phyloP scores from a whole-genome alignment of 2,329 filamentous ascomycete genomes.

The Akanthomyces lecanii region DNA sequence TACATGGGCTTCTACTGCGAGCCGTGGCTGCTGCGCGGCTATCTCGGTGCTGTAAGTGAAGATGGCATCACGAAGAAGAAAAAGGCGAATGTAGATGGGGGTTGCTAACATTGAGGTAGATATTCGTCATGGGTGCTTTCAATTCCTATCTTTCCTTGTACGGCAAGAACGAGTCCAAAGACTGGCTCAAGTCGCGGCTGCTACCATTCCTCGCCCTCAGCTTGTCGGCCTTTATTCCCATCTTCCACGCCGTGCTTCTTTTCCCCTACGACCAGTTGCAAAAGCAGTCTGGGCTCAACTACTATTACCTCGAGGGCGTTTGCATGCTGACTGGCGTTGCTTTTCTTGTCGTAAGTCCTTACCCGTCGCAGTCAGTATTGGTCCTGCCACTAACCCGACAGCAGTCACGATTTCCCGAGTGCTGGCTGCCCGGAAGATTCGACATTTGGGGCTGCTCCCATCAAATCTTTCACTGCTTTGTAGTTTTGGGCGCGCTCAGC shows the following conservation, averaged over 20 bases:
- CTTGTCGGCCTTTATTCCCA: conserved; percentile 35
- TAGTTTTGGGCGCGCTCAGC: conserved; percentile 33
- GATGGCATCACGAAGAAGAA: neutral
- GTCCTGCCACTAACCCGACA: neutral
- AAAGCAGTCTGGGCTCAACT: conserved; percentile 37
- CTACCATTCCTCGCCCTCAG: conserved; percentile 35
- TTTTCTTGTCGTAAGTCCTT: conserved; percentile 35
- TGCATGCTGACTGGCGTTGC: conserved; percentile 34
- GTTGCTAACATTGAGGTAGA: conserved; percentile 25
- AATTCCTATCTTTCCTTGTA: conserved; percentile 34
- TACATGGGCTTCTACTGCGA: conserved; percentile 39
- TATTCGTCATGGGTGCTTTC: conserved; percentile 29
- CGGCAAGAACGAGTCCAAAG: conserved; percentile 32
- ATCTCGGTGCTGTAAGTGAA: conserved; percentile 26
- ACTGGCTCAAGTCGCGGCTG: conserved; percentile 34
- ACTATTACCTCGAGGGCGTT: conserved; percentile 37
- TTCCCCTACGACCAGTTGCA: conserved; percentile 36
- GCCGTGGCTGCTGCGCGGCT: conserved; percentile 27
- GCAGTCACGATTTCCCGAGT: conserved; percentile 41
- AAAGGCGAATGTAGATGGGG: too few species aligned
- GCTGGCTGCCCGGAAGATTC: conserved; percentile 37
- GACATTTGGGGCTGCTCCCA: conserved; percentile 43
- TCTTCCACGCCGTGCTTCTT: conserved; percentile 35
- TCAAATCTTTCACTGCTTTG: conserved; percentile 43
- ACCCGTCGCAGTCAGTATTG: neutral